Conservation (phyloP, 1,284 basidiomycete species). For the Cryptococcus sp. region DNA sequence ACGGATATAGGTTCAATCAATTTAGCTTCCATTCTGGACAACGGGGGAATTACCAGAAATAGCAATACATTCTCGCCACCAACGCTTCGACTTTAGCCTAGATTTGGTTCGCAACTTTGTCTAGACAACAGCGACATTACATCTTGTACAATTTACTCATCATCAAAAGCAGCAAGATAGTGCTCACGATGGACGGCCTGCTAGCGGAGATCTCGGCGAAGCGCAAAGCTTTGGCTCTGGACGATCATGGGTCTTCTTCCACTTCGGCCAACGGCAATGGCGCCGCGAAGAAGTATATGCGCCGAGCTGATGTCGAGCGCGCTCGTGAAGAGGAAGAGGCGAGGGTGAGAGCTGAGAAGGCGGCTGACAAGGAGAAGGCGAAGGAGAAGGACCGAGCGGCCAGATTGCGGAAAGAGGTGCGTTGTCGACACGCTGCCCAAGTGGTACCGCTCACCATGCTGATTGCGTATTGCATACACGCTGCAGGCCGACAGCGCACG, state of each 20-base stretch:
- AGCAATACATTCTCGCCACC: conserved; percentile 9
- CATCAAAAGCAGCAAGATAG: background rate
- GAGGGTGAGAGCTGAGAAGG: conserved; percentile 56
- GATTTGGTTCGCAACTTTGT: background rate
- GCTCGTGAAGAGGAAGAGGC: conserved; percentile 71
- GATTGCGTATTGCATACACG: background rate
- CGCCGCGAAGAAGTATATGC: conserved; percentile 75
- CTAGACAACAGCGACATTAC: background rate
- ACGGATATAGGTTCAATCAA: no score
- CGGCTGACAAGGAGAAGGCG: conserved; percentile 47
- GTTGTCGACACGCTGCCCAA: conserved; percentile 22
- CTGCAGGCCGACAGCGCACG: conserved; percentile 34
- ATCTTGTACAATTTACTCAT: background rate
- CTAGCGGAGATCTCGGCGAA: conserved; percentile 78
- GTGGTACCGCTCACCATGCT: conserved; percentile 11
- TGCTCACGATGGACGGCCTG: conserved; percentile 44
- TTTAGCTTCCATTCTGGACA: no score
- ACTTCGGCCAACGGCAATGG: conserved; percentile 50
- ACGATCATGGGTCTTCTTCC: background rate
- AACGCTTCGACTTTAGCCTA: background rate
- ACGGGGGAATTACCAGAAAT: conserved; percentile 6
- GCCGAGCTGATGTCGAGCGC: conserved; percentile 67
- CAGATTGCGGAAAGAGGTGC: conserved; percentile 49
- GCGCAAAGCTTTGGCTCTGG: conserved; percentile 63
- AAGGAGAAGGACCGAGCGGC: conserved; percentile 34